These are phyloP conservation scores for Vaucheria bursata DNA, from an alignment of 352 stramenopile species.

Conservation along the genomic window DNA sequence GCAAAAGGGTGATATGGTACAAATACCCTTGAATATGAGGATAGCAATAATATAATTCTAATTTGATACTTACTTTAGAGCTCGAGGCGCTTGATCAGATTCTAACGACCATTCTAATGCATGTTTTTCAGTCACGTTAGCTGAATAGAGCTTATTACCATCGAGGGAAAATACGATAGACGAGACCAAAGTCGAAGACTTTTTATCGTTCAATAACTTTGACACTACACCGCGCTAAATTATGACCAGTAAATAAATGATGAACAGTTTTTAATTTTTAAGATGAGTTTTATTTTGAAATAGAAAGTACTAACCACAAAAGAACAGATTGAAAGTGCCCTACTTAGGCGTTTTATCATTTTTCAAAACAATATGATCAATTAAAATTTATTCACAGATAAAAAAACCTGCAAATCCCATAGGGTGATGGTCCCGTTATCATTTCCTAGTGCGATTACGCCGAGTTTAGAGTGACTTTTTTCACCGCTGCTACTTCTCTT, in stretches of 20 bases:
- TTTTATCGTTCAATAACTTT: not conserved
- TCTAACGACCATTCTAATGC: conserved; percentile 38
- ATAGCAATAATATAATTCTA: no score
- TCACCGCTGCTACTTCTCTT: conserved; percentile 10
- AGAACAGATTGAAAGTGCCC: no score
- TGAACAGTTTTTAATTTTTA: not conserved
- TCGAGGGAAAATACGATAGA: conserved; percentile 24
- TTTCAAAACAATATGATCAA: no score
- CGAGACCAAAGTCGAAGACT: not conserved
- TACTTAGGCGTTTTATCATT: no score
- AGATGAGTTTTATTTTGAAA: not conserved
- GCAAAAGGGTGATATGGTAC: no score
- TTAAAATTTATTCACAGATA: no score
- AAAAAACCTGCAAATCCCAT: conserved; percentile 20
- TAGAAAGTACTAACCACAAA: not conserved
- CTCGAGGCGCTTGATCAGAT: conserved; percentile 14
- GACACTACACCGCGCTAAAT: not conserved
- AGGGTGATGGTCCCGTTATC: conserved; percentile 34
- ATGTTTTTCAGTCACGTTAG: conserved; percentile 14
- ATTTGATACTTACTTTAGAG: conserved; percentile 25
- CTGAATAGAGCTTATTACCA: conserved; percentile 19
- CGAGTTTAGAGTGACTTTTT: conserved; percentile 17
- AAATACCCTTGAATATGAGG: no score
- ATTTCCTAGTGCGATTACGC: conserved; percentile 32
- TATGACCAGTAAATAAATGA: not conserved